Percentiles rank a stretch among this genome's conserved stretches.
Conservation (phyloP, 2,329 filamentous ascomycete genomes). For the Alternaria angustiovoidea region DNA sequence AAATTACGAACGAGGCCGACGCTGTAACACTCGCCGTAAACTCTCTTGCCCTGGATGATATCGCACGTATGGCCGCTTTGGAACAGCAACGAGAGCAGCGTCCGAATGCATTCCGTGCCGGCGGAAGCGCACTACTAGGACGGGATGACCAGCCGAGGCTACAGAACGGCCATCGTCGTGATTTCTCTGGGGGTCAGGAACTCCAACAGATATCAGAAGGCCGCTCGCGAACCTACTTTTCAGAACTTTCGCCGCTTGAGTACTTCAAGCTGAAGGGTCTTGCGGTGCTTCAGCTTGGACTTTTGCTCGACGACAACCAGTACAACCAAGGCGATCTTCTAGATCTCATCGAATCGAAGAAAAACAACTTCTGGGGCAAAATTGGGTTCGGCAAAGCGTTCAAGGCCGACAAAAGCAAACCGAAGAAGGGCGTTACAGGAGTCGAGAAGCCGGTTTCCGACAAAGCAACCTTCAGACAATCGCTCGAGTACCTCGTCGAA, state of each 20-base stretch:
- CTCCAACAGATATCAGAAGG: slow-evolving; percentile 61
- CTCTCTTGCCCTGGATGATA: slow-evolving; percentile 92
- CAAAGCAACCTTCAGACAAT: slow-evolving; percentile 91
- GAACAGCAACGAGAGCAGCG: slow-evolving; percentile 93
- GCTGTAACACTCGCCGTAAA: slow-evolving; percentile 90
- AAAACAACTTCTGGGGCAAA: slow-evolving; percentile 97
- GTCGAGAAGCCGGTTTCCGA: slow-evolving; percentile 49
- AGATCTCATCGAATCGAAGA: slow-evolving; percentile 89
- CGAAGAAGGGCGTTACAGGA: slow-evolving; percentile 73
- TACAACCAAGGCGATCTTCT: slow-evolving; percentile 95
- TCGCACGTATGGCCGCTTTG: slow-evolving; percentile 92
- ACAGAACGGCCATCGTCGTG: slow-evolving; percentile 73
- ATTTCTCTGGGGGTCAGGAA: slow-evolving; percentile 66
- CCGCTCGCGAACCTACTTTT: slow-evolving; percentile 84
- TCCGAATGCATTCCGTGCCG: slow-evolving; percentile 79
- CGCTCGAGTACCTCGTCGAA: slow-evolving; percentile 87
- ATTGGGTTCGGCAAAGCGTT: slow-evolving; percentile 90
- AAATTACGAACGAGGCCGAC: slow-evolving; percentile 72
- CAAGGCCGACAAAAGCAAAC: slow-evolving; percentile 65
- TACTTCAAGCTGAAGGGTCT: slow-evolving; percentile 98
- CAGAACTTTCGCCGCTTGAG: slow-evolving; percentile 91
- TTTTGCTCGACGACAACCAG: slow-evolving; percentile 85
- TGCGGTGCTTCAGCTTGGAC: slow-evolving; percentile 93
- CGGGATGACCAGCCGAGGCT: slow-evolving; percentile 70
- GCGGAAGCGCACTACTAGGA: slow-evolving; percentile 72